Evolutionary conservation across 805 yeast species (phyloP).

Genomic region (Cyberlindnera suaveolens): DNA sequence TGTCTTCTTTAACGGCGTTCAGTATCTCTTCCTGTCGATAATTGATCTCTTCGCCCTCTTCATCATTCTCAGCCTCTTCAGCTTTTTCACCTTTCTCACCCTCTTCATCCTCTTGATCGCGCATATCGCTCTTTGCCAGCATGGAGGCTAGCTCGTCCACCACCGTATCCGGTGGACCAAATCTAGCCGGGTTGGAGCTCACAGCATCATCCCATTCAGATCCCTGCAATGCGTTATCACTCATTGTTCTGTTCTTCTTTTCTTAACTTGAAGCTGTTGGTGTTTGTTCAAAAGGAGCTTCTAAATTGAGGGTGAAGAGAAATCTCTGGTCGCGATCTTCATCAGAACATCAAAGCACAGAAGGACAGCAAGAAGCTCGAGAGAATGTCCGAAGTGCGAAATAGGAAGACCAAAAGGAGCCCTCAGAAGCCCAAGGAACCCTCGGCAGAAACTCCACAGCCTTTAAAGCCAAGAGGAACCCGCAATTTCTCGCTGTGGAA

Average conservation of each 20-base stretch:
- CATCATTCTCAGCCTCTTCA: neutral
- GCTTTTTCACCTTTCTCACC: conserved; percentile 3
- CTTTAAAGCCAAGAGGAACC: conserved; percentile 1
- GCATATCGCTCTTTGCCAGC: conserved; percentile 6
- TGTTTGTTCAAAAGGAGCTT: neutral
- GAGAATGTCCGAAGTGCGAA: conserved; percentile 12
- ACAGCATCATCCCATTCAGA: conserved; percentile 58
- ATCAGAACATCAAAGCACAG: neutral
- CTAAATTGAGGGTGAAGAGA: no score
- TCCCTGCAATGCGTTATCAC: conserved; percentile 41
- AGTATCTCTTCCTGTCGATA: conserved; percentile 1
- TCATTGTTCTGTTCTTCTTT: conserved; percentile 3
- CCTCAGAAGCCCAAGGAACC: neutral
- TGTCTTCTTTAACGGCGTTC: conserved; percentile 1
- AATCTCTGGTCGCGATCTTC: neutral
- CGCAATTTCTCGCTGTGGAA: conserved; percentile 51
- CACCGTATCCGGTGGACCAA: conserved; percentile 1
- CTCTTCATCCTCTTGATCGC: conserved; percentile 4
- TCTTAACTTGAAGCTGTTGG: no score
- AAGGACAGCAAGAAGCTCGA: neutral
- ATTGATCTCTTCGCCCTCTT: neutral
- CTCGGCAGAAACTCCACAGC: neutral
- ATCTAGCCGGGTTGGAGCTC: conserved; percentile 27
- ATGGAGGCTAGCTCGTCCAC: conserved; percentile 19
- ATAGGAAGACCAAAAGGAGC: conserved; percentile 6